phyloP scores from a whole-genome alignment of 768 basidiomycete species.

The Clathrus columnatus region DNA sequence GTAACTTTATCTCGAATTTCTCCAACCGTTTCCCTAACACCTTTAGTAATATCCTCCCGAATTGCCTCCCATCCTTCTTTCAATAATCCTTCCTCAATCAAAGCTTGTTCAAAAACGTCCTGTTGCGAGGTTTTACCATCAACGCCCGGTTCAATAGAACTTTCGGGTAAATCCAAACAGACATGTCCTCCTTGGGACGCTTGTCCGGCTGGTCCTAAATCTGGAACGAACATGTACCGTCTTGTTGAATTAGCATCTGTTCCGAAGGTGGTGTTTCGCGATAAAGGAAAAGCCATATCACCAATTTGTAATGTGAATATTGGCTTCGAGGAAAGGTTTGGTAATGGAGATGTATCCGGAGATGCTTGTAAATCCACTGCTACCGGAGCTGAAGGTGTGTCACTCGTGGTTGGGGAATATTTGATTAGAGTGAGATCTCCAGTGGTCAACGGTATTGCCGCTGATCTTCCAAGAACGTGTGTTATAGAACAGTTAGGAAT shows the following conservation, averaged over 20 bases:
- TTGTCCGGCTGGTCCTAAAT: background rate
- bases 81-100: background rate
- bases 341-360: background rate
- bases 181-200: background rate
- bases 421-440: conserved; percentile 1
- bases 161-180: background rate
- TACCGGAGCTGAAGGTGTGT: background rate
- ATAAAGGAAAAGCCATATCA: conserved; percentile 3
- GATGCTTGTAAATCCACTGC: background rate
- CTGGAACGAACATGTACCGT: conserved; percentile 3
- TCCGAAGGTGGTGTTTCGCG: conserved; percentile 1
- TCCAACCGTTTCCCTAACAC: background rate
- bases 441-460: conserved; percentile 2
- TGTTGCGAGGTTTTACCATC: background rate
- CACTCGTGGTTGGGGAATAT: background rate
- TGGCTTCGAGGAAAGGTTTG: background rate
- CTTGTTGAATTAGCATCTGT: background rate
- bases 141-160: background rate
- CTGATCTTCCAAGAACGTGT: background rate
- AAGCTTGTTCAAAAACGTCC: conserved; percentile 4
- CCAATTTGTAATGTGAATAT: conserved; percentile 5
- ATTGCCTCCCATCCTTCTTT: conserved; percentile 6
- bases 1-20: background rate
- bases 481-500: conserved; percentile 3
- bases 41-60: background rate